Evolutionary conservation across 768 basidiomycete species (phyloP).

Genomic region (Tylopilus sp.): DNA sequence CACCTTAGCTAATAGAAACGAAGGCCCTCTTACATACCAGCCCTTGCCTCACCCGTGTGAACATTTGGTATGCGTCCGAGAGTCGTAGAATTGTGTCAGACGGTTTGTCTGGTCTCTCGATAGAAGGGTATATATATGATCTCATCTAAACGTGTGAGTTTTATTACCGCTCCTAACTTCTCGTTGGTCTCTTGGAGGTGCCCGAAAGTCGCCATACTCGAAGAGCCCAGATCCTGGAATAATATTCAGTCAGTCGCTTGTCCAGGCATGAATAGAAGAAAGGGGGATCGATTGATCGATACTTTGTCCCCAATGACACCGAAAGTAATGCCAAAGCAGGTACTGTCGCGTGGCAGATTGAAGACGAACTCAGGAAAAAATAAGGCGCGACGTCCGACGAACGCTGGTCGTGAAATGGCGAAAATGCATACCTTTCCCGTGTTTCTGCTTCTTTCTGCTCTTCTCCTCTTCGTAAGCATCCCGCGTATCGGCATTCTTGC

Average conservation of each 20-base stretch:
- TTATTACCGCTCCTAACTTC: slow-evolving; percentile 69
- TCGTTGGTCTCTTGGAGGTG: slow-evolving; percentile 60
- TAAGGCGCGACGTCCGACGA: too few species aligned
- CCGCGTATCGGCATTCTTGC: slow-evolving; percentile 25
- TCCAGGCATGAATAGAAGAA: background rate
- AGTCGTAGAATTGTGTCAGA: background rate
- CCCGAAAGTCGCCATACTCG: slow-evolving; percentile 57
- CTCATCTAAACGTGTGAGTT: slow-evolving; percentile 64
- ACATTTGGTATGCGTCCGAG: background rate
- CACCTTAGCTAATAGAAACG: slow-evolving; percentile 13
- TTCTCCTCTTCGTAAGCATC: slow-evolving; percentile 27
- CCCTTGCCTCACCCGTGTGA: slow-evolving; percentile 13
- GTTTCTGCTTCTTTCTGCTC: slow-evolving; percentile 53
- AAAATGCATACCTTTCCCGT: slow-evolving; percentile 37
- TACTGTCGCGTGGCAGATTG: background rate
- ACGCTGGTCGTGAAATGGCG: background rate
- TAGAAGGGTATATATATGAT: slow-evolving; percentile 9
- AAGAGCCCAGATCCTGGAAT: slow-evolving; percentile 36
- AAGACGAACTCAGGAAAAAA: too few species aligned
- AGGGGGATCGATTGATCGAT: background rate
- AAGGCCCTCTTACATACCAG: background rate
- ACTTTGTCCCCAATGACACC: slow-evolving; percentile 1
- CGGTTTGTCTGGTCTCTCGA: slow-evolving; percentile 2
- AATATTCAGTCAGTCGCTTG: slow-evolving; percentile 6
- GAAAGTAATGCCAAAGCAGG: background rate